These are phyloP conservation scores for Byssochlamys sp. DNA, from an alignment of 2,329 filamentous ascomycete genomes.

Conservation along the genomic window DNA sequence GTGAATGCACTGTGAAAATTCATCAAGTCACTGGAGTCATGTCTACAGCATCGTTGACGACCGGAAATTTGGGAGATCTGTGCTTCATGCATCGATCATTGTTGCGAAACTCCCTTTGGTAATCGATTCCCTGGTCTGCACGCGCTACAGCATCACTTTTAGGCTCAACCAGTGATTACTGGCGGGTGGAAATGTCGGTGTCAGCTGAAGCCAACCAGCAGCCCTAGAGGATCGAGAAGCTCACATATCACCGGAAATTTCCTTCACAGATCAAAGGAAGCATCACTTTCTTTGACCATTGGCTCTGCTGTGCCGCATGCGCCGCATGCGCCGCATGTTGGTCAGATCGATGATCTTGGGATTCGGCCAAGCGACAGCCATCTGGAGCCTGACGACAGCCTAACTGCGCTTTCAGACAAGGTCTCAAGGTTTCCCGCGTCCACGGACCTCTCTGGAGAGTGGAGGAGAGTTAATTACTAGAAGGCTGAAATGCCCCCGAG, in stretches of 20 bases:
- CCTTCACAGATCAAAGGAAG: neutral
- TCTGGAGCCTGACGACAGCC: neutral
- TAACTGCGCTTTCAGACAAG: neutral
- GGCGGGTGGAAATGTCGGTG: neutral
- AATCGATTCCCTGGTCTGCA: neutral
- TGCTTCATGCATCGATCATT: neutral
- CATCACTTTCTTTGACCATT: neutral
- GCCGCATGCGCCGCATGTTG: neutral
- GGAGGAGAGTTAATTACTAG: neutral
- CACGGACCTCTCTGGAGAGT: neutral
- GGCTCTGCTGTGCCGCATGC: neutral
- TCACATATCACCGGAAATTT: neutral
- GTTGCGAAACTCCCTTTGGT: neutral
- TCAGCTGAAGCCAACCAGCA: neutral
- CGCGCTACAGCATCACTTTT: neutral
- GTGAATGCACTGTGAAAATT: neutral
- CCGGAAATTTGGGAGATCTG: neutral
- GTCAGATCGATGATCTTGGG: neutral
- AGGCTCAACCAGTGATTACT: neutral
- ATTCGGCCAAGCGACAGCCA: neutral
- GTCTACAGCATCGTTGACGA: neutral
- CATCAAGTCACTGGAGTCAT: no score
- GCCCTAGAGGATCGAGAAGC: neutral
- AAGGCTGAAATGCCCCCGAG: neutral
- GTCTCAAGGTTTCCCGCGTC: neutral